Base-by-base conservation (phyloP, 768 basidiomycete genomes). In the Gloeostereum incarnatum region DNA sequence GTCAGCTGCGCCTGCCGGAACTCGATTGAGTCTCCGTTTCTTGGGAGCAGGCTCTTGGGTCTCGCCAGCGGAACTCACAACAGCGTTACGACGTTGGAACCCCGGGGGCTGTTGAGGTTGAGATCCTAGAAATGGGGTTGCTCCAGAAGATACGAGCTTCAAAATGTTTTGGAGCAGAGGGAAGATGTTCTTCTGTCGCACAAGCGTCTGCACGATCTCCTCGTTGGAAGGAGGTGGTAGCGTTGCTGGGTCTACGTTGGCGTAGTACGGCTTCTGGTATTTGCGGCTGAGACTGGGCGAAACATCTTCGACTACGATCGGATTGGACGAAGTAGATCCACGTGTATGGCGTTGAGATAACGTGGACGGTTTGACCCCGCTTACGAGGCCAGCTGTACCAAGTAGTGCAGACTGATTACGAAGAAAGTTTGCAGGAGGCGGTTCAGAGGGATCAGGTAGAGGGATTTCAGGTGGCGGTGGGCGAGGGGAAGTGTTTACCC, bases 1-100 rank as follows among this genome's bases (percentile, higher is more conserved):
- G 50, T 87, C 83, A 1, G 56, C 67, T 1, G 86, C 86, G 8
- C 86, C 86, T 16, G 86, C 86, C 23, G 86, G 86, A 10, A 89
- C 83, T 6, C 63, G 59, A 40, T 64, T 66, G 10, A 87, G 60
- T 47, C 72, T 82, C 20, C 83, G 69, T 43, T 73, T 76, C 57
- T 84, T 87, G 14, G 48, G 49, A 10, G 49, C 46, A 6, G 65
- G 53, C 6, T 31, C 38, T 19, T 32, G n/a, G n/a, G n/a, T n/a
- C n/a, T n/a, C n/a, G n/a, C n/a, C n/a, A n/a, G n/a, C n/a, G n/a
- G n/a, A n/a, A n/a, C n/a, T n/a, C n/a, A n/a, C n/a, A n/a, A n/a
- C n/a, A n/a, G n/a, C n/a, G n/a, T n/a, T n/a, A n/a, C n/a, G n/a
- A n/a, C 40, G 10, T 20, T n/a, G 31, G 38, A 29, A 31, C 46